Conservation (phyloP, 176 grass and related monocot genomes). For the Aegilops bicornis region DNA sequence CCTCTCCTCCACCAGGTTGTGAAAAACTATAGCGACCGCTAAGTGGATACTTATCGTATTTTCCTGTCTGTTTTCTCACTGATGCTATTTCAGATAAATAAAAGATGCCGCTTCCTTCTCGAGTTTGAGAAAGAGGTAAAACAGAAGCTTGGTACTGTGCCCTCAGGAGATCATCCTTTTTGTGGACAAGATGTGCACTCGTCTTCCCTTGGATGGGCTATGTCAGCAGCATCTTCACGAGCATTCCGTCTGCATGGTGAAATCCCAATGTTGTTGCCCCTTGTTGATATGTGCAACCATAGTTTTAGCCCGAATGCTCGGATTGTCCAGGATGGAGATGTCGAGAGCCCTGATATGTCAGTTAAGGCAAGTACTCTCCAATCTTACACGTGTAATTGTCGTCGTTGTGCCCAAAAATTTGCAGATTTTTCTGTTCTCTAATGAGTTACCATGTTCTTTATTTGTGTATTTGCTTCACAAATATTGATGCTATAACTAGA, state of each 20-base stretch:
- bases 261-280: constrained; percentile 88
- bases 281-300: constrained; percentile 99
- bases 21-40: not conserved
- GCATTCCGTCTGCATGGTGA: constrained; percentile 90
- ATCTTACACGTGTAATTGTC: not conserved
- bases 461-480: not conserved
- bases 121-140: constrained; percentile 73
- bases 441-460: not conserved
- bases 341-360: constrained; percentile 67
- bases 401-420: not conserved
- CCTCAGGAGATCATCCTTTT: constrained; percentile 64
- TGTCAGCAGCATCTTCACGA: constrained; percentile 87
- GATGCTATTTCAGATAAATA: constrained; percentile 72
- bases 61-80: constrained; percentile 23
- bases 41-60: not conserved
- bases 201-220: constrained; percentile 93
- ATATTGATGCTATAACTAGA: not conserved
- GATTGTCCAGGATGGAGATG: constrained; percentile 84
- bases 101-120: constrained; percentile 86
- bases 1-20: constrained; percentile 87
- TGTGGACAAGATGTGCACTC: constrained; percentile 78
- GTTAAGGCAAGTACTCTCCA: constrained; percentile 62
- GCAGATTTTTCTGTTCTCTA: not conserved
- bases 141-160: constrained; percentile 35
- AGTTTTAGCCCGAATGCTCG: constrained; percentile 76